Evolutionary conservation across 371 early-diverging fungal genomes (phyloP).

Genomic region (Mucor velutinosus): DNA sequence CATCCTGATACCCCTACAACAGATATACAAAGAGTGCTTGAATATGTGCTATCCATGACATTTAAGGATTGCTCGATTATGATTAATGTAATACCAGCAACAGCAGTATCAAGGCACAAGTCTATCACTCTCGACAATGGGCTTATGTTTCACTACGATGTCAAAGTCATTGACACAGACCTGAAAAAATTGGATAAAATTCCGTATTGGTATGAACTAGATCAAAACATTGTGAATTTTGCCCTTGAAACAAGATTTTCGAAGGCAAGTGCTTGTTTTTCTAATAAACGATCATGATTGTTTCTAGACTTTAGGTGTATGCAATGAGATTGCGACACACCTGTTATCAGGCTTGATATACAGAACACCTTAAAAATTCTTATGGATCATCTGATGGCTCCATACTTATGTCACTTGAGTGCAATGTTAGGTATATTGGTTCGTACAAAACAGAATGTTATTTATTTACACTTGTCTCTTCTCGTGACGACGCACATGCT

Average conservation of each 20-base stretch:
- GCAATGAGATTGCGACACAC: too few relatives aligned
- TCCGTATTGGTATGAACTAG: slow-evolving; percentile 49
- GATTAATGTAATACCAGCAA: slow-evolving; percentile 24
- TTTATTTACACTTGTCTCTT: too few relatives aligned
- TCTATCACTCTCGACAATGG: not conserved
- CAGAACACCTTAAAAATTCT: too few relatives aligned
- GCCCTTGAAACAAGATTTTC: slow-evolving; percentile 17
- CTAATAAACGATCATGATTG: too few relatives aligned
- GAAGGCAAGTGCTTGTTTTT: not conserved
- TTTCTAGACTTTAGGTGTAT: too few relatives aligned
- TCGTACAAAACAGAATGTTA: too few relatives aligned
- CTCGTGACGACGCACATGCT: too few relatives aligned
- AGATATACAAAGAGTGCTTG: slow-evolving; percentile 35
- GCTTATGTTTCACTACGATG: slow-evolving; percentile 20
- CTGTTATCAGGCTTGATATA: too few relatives aligned
- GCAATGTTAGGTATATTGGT: too few relatives aligned
- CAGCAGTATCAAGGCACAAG: not conserved
- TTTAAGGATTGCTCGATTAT: slow-evolving; percentile 66
- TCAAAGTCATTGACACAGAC: slow-evolving; percentile 56
- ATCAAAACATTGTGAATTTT: slow-evolving; percentile 48
- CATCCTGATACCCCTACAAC: not conserved
- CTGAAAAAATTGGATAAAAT: slow-evolving; percentile 51
- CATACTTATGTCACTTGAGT: too few relatives aligned
- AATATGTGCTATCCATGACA: slow-evolving; percentile 60
- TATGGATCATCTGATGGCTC: too few relatives aligned